Evolutionary conservation across 2,329 filamentous ascomycete genomes (phyloP), one percentile per base, ranked within the genome.

Genomic region (Daldinia eschscholtzii): DNA sequence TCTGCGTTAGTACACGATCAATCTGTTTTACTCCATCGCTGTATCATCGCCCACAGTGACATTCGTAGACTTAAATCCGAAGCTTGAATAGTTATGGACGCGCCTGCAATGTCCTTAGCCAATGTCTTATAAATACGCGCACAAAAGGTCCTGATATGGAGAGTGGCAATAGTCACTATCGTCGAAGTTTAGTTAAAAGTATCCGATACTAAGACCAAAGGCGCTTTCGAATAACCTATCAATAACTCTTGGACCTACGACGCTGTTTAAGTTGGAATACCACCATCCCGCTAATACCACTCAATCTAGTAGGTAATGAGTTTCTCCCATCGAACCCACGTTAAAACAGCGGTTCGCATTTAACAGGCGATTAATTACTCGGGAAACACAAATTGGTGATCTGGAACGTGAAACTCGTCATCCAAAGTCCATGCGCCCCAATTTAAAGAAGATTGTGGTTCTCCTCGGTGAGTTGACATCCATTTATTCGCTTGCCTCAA

Each of bases 341-440:
- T 26, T 46, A 10, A 26, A 23, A 26, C 9, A 44, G 42, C 41
- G 6, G 18, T 39, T 30, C 20, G 15, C n/a, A n/a, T n/a, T 18
- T 62, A 20, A 18, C 12, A 7, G 20, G n/a, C n/a, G 13, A 37
- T 15, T 13, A 18, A 4, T 57, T 57, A 61, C 13, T 33, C 10
- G 9, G 20, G 41, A 41, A 65, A 65, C 30, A 26, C 39, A n/a
- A 61, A 61, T 5, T 23, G 30, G 28, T 57, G 42, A 6, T 44
- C 42, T n/a, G 0, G 26, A 10, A 20, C 39, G 3, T 6, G 10
- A 41, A 61, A 61, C 33, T 57, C 41, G 1, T 18, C n/a, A 20
- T 57, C 33, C 7, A 52, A 26, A 18, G 18, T 35, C 41, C 4
- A 30, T 44, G 12, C n/a, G 30, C n/a, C n/a, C 26, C n/a, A 2